A percentile compares a stretch with the other conserved stretches of the same genome.
Evolutionary conservation across 2,329 filamentous ascomycete species (phyloP).

Genomic region (Fusarium sublunatum): DNA sequence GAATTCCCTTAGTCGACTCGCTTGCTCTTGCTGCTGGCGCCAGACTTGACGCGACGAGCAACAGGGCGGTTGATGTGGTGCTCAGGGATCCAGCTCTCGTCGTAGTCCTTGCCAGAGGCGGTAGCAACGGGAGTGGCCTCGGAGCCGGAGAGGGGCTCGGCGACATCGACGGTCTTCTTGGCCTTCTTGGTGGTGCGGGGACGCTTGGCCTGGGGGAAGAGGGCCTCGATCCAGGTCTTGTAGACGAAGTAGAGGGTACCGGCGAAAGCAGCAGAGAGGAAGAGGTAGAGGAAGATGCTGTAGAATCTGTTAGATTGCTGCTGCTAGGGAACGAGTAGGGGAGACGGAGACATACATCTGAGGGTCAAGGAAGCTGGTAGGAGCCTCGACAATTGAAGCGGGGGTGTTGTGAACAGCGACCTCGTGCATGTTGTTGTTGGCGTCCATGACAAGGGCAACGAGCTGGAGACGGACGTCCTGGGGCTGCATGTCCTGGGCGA

Average conservation of each 20-base stretch:
- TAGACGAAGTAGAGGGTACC: conserved; percentile 96
- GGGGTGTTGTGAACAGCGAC: conserved; percentile 83
- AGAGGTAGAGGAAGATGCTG: conserved; percentile 97
- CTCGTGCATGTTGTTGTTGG: conserved; percentile 77
- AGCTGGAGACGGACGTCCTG: conserved; percentile 87
- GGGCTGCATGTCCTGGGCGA: conserved; percentile 91
- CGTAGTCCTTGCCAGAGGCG: conserved; percentile 78
- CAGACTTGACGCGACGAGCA: conserved; percentile 73
- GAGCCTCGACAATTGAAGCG: conserved; percentile 88
- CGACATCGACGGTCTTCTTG: conserved; percentile 74
- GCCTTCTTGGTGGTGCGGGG: conserved; percentile 68
- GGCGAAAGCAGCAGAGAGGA: conserved; percentile 81
- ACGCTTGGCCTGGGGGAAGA: conserved; percentile 92
- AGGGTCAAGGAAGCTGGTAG: conserved; percentile 91
- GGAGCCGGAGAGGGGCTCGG: conserved; percentile 72
- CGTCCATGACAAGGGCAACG: conserved; percentile 76
- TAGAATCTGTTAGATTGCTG: conserved; percentile 44
- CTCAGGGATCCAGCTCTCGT: conserved; percentile 93
- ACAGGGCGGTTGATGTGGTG: conserved; percentile 89
- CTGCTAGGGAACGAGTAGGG: background rate
- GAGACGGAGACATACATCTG: conserved; percentile 78
- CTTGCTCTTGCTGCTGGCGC: conserved; percentile 61
- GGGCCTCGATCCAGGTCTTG: conserved; percentile 94
- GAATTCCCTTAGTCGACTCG: conserved; percentile 46
- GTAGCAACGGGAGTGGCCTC: conserved; percentile 77